Evolutionary conservation across 2,329 filamentous ascomycete genomes (phyloP).

Genomic region (Colletotrichum coccodes): DNA sequence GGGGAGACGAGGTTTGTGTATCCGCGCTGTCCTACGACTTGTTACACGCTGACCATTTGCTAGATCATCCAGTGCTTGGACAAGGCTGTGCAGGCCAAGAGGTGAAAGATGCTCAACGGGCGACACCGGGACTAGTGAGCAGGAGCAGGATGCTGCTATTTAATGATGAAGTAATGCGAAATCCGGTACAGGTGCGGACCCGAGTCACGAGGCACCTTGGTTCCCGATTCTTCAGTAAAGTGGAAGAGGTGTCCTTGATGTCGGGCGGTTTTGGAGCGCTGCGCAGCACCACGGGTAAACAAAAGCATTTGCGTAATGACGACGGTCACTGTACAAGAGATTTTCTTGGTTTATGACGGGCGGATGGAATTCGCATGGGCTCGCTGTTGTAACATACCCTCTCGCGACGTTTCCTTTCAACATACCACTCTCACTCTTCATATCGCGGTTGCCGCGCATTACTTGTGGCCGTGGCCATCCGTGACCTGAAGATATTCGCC

Average conservation of each 20-base stretch:
- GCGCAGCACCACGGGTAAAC: conserved; percentile 18
- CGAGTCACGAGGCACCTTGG: neutral
- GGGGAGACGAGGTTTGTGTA: conserved; percentile 52
- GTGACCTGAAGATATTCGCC: neutral
- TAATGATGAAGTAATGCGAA: conserved; percentile 33
- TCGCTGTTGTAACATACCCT: conserved; percentile 32
- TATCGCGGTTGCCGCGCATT: neutral
- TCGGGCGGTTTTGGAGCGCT: neutral
- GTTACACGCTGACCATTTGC: neutral
- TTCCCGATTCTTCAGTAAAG: conserved; percentile 8
- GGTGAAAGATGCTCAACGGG: conserved; percentile 26
- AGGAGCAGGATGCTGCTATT: conserved; percentile 19
- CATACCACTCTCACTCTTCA: conserved; percentile 12
- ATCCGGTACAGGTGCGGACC: conserved; percentile 14
- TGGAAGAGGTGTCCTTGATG: neutral
- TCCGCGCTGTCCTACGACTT: conserved; percentile 43
- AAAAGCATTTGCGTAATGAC: conserved; percentile 28
- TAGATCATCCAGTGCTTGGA: conserved; percentile 48
- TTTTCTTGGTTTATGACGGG: conserved; percentile 27
- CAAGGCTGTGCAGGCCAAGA: conserved; percentile 39
- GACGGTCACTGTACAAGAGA: conserved; percentile 24
- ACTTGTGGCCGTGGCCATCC: neutral
- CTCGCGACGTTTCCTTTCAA: conserved; percentile 26
- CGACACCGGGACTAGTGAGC: neutral
- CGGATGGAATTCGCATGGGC: conserved; percentile 25